These are phyloP conservation scores for Telfairia occidentalis DNA, from an alignment of 331 rosid species.

Conservation along the genomic window DNA sequence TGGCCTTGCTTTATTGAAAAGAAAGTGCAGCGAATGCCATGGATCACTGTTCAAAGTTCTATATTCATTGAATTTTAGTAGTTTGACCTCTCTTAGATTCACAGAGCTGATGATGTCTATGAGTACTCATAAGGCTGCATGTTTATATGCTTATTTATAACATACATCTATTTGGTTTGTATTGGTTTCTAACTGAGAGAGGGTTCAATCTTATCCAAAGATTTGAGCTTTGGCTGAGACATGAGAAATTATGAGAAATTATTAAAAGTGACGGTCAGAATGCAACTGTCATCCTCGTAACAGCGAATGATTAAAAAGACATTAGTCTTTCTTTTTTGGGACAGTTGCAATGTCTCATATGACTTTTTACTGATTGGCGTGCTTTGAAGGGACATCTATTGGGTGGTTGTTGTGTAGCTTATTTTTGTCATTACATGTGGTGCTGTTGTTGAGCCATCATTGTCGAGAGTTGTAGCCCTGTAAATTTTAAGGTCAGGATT, in stretches of 20 bases:
- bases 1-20: background rate
- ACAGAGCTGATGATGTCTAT: background rate
- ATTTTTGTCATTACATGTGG: background rate
- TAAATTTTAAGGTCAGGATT: background rate
- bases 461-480: background rate
- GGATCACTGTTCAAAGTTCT: background rate
- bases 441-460: background rate
- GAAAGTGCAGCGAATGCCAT: background rate
- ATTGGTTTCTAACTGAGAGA: background rate
- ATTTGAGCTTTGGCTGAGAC: background rate
- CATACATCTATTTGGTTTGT: background rate
- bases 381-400: background rate
- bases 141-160: background rate
- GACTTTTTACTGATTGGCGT: background rate
- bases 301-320: background rate
- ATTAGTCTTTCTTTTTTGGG: background rate
- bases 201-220: background rate
- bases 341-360: background rate
- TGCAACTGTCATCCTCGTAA: background rate
- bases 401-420: slow-evolving; percentile 3
- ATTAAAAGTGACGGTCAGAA: background rate
- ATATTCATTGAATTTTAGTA: background rate
- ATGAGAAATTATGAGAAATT: slow-evolving; percentile 1
- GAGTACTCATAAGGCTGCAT: background rate
- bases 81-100: background rate